Percentiles rank a stretch among this genome's conserved stretches.
These are phyloP conservation scores for Skeletonema menzelii DNA, from an alignment of 108 stramenopile species.

Conservation along the genomic window DNA sequence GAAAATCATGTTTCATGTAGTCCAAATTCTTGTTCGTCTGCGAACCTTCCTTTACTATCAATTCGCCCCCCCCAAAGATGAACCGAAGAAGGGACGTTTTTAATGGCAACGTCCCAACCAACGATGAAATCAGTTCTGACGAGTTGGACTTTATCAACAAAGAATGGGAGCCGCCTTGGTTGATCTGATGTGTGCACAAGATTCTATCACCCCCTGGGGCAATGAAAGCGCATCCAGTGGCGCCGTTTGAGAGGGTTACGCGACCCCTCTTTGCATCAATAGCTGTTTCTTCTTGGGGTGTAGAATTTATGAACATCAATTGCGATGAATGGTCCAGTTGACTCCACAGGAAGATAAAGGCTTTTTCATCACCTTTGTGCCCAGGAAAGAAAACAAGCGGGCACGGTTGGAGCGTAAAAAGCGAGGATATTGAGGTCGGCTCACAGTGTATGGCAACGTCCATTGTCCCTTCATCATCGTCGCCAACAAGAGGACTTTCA, in stretches of 20 bases:
- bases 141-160: conserved; percentile 30
- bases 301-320: background rate
- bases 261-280: conserved; percentile 25
- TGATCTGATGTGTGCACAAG: conserved; percentile 21
- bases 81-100: conserved; percentile 27
- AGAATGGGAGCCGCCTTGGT: conserved; percentile 10
- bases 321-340: conserved; percentile 24
- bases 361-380: conserved; percentile 49
- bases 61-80: conserved; percentile 23
- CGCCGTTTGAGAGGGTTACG: conserved; percentile 6
- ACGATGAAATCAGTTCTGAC: conserved; percentile 8
- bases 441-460: conserved; percentile 59
- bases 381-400: conserved; percentile 76
- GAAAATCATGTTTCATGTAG: conserved; percentile 23
- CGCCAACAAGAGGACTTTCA: conserved; percentile 39
- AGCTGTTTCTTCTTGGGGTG: background rate
- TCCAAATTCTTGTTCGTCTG: background rate
- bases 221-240: conserved; percentile 35
- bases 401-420: conserved; percentile 71
- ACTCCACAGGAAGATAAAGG: conserved; percentile 76
- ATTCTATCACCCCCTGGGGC: conserved; percentile 30
- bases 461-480: conserved; percentile 49
- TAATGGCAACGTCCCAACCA: conserved; percentile 6
- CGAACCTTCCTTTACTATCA: background rate
- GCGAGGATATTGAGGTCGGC: conserved; percentile 54